Conservation (phyloP, 495 filamentous ascomycete species). For the Xylaria castorea region DNA sequence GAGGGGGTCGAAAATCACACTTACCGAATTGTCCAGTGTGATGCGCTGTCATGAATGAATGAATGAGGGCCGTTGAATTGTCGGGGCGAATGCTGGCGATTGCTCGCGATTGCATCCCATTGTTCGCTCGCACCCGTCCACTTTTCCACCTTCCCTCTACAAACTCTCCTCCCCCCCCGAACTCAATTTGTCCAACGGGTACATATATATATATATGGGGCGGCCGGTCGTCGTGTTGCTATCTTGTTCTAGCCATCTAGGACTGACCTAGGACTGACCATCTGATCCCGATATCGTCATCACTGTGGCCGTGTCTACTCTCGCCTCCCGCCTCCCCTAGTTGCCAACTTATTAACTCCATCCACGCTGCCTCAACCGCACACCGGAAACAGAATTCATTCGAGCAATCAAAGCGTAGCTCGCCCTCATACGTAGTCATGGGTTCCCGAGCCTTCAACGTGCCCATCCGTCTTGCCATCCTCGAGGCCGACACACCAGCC, state of each 20-base stretch:
- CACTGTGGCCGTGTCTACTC: neutral
- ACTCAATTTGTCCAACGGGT: neutral
- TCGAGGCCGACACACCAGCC: slow-evolving; percentile 80
- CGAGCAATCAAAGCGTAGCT: neutral
- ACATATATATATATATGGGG: slow-evolving; percentile 13
- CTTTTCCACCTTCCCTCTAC: slow-evolving; percentile 8
- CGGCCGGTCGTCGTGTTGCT: slow-evolving; percentile 13
- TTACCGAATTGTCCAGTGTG: neutral
- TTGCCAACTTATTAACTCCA: neutral
- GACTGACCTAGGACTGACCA: neutral
- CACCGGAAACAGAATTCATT: neutral
- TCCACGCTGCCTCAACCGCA: neutral
- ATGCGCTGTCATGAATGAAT: slow-evolving; percentile 1
- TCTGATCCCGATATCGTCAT: slow-evolving; percentile 1
- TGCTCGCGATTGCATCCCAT: slow-evolving; percentile 19
- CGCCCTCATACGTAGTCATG: slow-evolving; percentile 27
- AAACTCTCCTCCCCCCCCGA: neutral
- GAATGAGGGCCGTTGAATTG: neutral
- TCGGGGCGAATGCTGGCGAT: slow-evolving; percentile 14
- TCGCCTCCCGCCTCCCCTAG: neutral
- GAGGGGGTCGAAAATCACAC: neutral
- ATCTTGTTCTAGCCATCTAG: neutral
- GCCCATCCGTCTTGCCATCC: slow-evolving; percentile 79
- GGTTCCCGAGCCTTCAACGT: slow-evolving; percentile 34
- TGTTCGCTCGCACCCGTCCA: neutral